phyloP scores from a whole-genome alignment of 805 yeast genomes.

The Starmerella stellata region DNA sequence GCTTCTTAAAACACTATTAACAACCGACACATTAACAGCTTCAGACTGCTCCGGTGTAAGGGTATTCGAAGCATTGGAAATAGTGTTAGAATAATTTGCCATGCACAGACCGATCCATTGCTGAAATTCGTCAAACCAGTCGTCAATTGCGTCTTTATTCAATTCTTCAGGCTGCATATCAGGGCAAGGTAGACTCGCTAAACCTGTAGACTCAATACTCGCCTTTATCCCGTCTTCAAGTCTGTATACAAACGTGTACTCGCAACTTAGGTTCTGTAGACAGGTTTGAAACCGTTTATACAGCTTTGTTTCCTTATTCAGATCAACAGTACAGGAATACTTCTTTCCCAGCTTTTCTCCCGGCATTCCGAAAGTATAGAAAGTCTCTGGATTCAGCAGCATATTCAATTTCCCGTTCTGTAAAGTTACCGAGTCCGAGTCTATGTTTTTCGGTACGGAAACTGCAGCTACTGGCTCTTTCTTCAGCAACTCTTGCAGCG shows the following conservation, averaged over 20 bases:
- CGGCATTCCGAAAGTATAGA: conserved; percentile 9
- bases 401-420: conserved; percentile 2
- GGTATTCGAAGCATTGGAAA: neutral
- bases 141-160: conserved; percentile 6
- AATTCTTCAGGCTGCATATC: neutral
- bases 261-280: neutral
- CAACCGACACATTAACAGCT: conserved; percentile 4
- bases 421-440: conserved; percentile 3
- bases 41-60: too few species aligned
- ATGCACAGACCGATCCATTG: conserved; percentile 15
- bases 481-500: conserved; percentile 1
- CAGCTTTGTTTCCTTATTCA: conserved; percentile 6
- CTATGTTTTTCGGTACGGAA: conserved; percentile 3
- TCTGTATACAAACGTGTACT: too few species aligned
- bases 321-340: conserved; percentile 5
- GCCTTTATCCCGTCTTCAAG: too few species aligned
- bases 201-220: too few species aligned
- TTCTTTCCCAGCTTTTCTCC: conserved; percentile 3
- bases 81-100: conserved; percentile 1
- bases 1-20: neutral
- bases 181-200: too few species aligned
- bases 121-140: conserved; percentile 13
- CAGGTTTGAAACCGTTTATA: conserved; percentile 1
- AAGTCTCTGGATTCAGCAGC: conserved; percentile 8
- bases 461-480: conserved; percentile 1